phyloP scores from a whole-genome alignment of 2,329 filamentous ascomycete genomes.

The Colletotrichum lindemuthianum region DNA sequence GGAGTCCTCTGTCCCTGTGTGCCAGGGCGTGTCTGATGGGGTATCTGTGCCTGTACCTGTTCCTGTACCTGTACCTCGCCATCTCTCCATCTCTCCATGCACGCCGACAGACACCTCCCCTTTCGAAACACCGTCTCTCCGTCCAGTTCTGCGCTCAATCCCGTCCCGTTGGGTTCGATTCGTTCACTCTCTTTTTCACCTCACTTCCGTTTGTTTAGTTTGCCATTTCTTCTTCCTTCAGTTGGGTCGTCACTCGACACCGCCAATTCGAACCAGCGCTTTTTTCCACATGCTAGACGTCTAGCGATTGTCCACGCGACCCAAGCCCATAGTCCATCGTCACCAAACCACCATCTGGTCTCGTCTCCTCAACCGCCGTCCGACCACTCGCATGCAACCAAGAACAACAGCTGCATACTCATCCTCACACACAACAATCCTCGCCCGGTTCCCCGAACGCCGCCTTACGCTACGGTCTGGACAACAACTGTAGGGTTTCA shows the following conservation, averaged over 20 bases:
- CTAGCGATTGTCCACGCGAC: conserved; percentile 21
- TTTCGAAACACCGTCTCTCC: conserved; percentile 25
- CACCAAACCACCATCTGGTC: conserved; percentile 27
- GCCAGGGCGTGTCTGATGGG: too few relatives aligned
- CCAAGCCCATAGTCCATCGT: conserved; percentile 19
- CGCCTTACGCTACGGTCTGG: conserved; percentile 28
- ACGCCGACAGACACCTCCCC: conserved; percentile 19
- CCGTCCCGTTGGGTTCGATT: conserved; percentile 20
- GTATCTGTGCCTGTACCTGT: not conserved
- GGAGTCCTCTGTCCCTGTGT: not conserved
- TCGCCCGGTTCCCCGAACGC: conserved; percentile 20
- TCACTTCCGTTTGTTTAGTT: conserved; percentile 1
- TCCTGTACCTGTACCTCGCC: too few relatives aligned
- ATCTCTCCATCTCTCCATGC: conserved; percentile 13
- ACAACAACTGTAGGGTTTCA: not conserved
- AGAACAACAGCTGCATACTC: not conserved
- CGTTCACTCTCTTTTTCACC: conserved; percentile 6
- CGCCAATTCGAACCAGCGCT: conserved; percentile 21
- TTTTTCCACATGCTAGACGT: conserved; percentile 15
- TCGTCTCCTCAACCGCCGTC: conserved; percentile 11
- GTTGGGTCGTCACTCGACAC: not conserved
- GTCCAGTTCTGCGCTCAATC: conserved; percentile 7
- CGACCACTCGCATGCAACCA: conserved; percentile 17
- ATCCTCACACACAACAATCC: not conserved
- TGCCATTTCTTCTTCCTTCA: not conserved